phyloP scores from a whole-genome alignment of 805 yeast genomes.

The Teunomyces atbi region DNA sequence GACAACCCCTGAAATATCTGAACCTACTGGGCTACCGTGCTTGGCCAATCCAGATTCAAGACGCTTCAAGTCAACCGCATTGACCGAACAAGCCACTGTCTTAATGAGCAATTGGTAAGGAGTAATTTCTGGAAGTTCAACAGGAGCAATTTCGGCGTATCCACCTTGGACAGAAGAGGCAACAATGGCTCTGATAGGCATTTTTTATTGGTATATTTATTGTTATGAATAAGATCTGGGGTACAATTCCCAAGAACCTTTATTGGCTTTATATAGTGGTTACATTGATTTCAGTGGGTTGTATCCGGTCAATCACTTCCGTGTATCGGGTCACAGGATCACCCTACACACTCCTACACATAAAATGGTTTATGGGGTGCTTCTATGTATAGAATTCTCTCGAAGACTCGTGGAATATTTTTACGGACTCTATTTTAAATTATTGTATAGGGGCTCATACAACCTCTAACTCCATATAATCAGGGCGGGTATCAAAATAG shows the following conservation, averaged over 20 bases:
- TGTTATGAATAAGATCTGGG: neutral
- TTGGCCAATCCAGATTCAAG: constrained; percentile 36
- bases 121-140: constrained; percentile 33
- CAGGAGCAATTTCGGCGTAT: constrained; percentile 19
- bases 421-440: neutral
- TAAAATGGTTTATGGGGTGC: neutral
- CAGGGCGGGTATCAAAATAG: too few relatives aligned
- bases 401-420: neutral
- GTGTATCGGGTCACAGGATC: neutral
- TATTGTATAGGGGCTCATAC: neutral
- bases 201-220: neutral
- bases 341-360: neutral
- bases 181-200: constrained; percentile 4
- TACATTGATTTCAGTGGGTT: neutral
- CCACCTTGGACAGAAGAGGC: constrained; percentile 5
- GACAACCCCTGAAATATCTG: constrained; percentile 60
- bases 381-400: neutral
- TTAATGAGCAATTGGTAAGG: constrained; percentile 43
- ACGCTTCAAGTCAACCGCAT: constrained; percentile 75
- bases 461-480: neutral
- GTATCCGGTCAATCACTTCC: neutral
- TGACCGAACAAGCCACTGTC: constrained; percentile 54
- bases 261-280: neutral
- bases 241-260: neutral
- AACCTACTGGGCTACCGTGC: constrained; percentile 54